Evolutionary conservation across 352 stramenopile genomes (phyloP).

Genomic region (Phytophthora colocasiae): DNA sequence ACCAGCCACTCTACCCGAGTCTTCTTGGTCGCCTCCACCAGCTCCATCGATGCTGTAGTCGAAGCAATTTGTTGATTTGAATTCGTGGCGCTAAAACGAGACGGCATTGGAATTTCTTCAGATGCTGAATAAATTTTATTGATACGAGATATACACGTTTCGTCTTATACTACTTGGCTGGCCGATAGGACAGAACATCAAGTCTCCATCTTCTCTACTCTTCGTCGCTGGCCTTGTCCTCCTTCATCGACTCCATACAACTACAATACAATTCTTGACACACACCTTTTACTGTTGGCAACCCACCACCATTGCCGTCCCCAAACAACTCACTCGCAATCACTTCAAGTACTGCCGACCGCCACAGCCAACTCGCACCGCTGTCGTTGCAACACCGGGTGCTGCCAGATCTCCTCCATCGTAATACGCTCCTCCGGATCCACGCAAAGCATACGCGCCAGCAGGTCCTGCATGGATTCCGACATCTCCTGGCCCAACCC

Average conservation of each 20-base stretch:
- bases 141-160: too few species aligned
- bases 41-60: slow-evolving; percentile 8
- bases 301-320: too few species aligned
- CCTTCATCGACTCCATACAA: slow-evolving; percentile 1
- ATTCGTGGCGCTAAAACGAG: too few species aligned
- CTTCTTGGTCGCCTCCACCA: slow-evolving; percentile 43
- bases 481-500: slow-evolving; percentile 50
- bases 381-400: slow-evolving; percentile 55
- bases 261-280: slow-evolving; percentile 11
- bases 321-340: neutral
- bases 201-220: neutral
- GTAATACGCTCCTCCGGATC: slow-evolving; percentile 65
- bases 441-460: slow-evolving; percentile 78
- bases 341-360: neutral
- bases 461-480: slow-evolving; percentile 65
- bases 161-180: slow-evolving; percentile 13
- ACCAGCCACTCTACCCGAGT: slow-evolving; percentile 32
- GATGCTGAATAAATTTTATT: too few species aligned
- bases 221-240: too few species aligned
- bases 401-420: slow-evolving; percentile 65
- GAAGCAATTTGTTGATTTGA: too few species aligned
- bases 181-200: too few species aligned
- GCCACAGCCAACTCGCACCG: slow-evolving; percentile 1
- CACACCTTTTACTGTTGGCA: neutral
- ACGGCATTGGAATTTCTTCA: too few species aligned